phyloP scores from a whole-genome alignment of 108 stramenopile genomes.

The Pseudonitzschia multiseries region DNA sequence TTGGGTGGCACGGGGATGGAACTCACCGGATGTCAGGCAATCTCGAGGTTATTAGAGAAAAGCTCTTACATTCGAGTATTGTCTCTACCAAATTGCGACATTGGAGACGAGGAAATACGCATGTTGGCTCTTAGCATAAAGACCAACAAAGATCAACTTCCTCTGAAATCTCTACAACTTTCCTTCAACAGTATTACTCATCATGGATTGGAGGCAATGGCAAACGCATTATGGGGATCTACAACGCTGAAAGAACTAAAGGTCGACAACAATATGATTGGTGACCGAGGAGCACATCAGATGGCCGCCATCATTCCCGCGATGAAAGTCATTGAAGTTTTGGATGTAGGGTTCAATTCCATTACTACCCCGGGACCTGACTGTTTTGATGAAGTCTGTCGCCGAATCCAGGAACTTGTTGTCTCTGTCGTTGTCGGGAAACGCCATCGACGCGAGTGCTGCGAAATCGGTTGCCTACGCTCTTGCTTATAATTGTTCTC shows the following conservation, averaged over 20 bases:
- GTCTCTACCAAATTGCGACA: conserved; percentile 70
- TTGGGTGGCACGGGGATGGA: conserved; percentile 77
- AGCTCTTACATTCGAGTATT: conserved; percentile 48
- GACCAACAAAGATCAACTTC: conserved; percentile 55
- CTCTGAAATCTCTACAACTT: conserved; percentile 68
- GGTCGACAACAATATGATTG: conserved; percentile 83
- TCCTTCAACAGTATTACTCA: conserved; percentile 82
- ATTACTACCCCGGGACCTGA: conserved; percentile 68
- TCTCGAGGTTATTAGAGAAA: conserved; percentile 64
- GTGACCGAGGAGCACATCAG: conserved; percentile 77
- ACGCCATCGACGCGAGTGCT: conserved; percentile 63
- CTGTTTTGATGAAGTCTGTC: conserved; percentile 75
- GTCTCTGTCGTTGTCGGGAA: conserved; percentile 74
- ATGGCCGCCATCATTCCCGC: conserved; percentile 65
- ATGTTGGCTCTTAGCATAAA: conserved; percentile 65
- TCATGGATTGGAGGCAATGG: conserved; percentile 70
- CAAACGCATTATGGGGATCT: conserved; percentile 82
- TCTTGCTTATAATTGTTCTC: conserved; percentile 73
- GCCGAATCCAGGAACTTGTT: conserved; percentile 58
- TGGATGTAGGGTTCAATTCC: conserved; percentile 82
- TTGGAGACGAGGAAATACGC: conserved; percentile 64
- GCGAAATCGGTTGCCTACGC: conserved; percentile 83
- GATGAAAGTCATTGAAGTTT: conserved; percentile 55
- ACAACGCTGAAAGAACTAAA: conserved; percentile 70
- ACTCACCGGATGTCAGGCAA: conserved; percentile 59